Conservation (phyloP, 345 rosid genomes). For the Dovyalis caffra region DNA sequence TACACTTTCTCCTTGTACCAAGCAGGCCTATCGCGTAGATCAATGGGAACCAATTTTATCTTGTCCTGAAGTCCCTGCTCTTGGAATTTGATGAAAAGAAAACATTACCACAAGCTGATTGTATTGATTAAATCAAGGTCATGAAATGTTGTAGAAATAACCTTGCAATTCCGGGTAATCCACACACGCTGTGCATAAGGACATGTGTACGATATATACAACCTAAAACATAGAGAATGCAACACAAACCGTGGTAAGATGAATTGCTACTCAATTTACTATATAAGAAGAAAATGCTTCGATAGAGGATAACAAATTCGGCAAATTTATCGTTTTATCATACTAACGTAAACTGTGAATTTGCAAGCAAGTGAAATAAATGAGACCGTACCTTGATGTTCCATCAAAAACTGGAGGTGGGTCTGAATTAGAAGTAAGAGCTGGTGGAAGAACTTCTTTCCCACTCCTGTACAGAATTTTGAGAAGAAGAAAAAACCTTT, state of each 20-base stretch:
- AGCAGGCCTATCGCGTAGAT: conserved; percentile 68
- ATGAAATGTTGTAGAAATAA: conserved; percentile 19
- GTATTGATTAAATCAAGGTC: neutral
- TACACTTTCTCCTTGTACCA: conserved; percentile 90
- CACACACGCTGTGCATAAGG: conserved; percentile 84
- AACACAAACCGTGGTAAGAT: neutral
- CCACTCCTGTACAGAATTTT: conserved; percentile 29
- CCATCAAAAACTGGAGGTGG: conserved; percentile 74
- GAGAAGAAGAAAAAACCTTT: neutral
- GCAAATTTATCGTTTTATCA: neutral
- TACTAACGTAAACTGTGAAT: neutral
- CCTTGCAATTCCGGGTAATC: conserved; percentile 82
- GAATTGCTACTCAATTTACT: neutral
- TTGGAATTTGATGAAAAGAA: neutral
- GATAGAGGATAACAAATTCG: neutral
- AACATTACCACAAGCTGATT: too few relatives aligned
- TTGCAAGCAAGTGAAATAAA: conserved; percentile 1
- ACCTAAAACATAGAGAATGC: conserved; percentile 37
- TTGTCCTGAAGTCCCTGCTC: conserved; percentile 75
- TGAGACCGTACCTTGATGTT: conserved; percentile 52
- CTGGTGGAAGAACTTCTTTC: conserved; percentile 52
- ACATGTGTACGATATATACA: conserved; percentile 68
- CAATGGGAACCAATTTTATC: conserved; percentile 74
- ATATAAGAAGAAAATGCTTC: neutral
- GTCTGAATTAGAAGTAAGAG: conserved; percentile 63